These are phyloP conservation scores for Plasmodium inui DNA, from an alignment of 169 alveolate genomes.

Conservation along the genomic window DNA sequence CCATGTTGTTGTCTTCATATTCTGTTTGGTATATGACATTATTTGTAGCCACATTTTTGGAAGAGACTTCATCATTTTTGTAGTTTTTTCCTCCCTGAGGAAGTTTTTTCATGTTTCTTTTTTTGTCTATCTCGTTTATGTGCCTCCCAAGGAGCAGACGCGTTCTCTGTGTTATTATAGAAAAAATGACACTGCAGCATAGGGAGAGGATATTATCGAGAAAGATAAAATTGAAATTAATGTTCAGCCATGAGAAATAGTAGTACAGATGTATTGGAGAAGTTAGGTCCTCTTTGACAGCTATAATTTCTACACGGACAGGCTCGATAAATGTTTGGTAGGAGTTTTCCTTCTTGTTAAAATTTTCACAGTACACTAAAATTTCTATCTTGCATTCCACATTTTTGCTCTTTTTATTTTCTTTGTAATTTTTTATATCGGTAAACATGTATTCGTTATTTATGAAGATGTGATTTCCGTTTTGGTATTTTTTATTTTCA, in stretches of 20 bases:
- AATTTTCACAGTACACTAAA: slow-evolving; percentile 63
- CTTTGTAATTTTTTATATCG: slow-evolving; percentile 45
- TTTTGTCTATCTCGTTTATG: slow-evolving; percentile 36
- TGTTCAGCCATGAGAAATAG: slow-evolving; percentile 69
- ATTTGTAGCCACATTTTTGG: slow-evolving; percentile 17
- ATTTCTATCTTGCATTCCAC: slow-evolving; percentile 54
- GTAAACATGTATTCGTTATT: slow-evolving; percentile 28
- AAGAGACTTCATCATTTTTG: slow-evolving; percentile 47
- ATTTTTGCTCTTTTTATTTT: slow-evolving; percentile 41
- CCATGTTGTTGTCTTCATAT: slow-evolving; percentile 61
- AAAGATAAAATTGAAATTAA: slow-evolving; percentile 58
- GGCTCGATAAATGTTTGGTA: slow-evolving; percentile 75
- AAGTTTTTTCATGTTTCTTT: slow-evolving; percentile 13
- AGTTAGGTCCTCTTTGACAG: slow-evolving; percentile 27
- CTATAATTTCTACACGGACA: slow-evolving; percentile 52
- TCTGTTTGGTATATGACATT: slow-evolving; percentile 32
- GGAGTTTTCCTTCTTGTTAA: slow-evolving; percentile 62
- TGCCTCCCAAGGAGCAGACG: slow-evolving; percentile 54
- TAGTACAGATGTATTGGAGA: slow-evolving; percentile 66
- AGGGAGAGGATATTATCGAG: slow-evolving; percentile 60
- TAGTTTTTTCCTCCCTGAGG: slow-evolving; percentile 22
- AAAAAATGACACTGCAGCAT: slow-evolving; percentile 71
- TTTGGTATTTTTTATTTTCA: slow-evolving; percentile 16
- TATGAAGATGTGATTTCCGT: slow-evolving; percentile 4
- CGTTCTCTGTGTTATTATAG: slow-evolving; percentile 73